Evolutionary conservation across 2,329 filamentous ascomycete species (phyloP).

Genomic region (Tolypocladium paradoxum): DNA sequence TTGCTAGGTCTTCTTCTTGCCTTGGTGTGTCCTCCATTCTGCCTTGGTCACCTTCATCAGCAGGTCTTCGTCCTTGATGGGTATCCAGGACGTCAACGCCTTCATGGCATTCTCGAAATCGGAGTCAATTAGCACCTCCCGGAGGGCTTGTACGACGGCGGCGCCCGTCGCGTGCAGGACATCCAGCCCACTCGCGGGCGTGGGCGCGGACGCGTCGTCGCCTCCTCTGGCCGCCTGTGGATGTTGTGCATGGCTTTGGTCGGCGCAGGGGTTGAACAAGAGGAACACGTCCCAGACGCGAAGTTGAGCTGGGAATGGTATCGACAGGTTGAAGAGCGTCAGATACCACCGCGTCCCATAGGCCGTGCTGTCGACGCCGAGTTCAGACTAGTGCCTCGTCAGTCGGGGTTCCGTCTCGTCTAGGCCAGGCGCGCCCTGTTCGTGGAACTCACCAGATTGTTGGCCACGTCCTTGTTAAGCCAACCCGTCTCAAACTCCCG

Average conservation of each 20-base stretch:
- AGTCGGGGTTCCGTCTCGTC: background rate
- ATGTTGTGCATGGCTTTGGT: slow-evolving; percentile 2
- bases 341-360: slow-evolving; percentile 97
- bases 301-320: slow-evolving; percentile 87
- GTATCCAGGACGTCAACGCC: slow-evolving; percentile 84
- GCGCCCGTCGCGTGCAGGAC: slow-evolving; percentile 83
- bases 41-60: slow-evolving; percentile 83
- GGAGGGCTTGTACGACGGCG: slow-evolving; percentile 80
- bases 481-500: slow-evolving; percentile 77
- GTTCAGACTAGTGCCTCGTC: slow-evolving; percentile 44
- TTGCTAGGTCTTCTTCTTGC: slow-evolving; percentile 30
- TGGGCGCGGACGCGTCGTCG: slow-evolving; percentile 5
- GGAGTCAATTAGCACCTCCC: slow-evolving; percentile 78
- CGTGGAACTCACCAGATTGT: slow-evolving; percentile 57
- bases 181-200: slow-evolving; percentile 50
- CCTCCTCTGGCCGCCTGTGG: background rate
- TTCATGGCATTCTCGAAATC: slow-evolving; percentile 99
- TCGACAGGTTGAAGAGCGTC: slow-evolving; percentile 92
- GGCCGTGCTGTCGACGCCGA: slow-evolving; percentile 76
- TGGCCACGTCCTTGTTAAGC: slow-evolving; percentile 71
- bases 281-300: slow-evolving; percentile 98
- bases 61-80: slow-evolving; percentile 85
- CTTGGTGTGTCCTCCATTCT: slow-evolving; percentile 64
- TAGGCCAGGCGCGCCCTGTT: background rate
- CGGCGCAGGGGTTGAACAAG: slow-evolving; percentile 52